Base-by-base conservation (phyloP, 2,329 filamentous ascomycete species). In the Paecilomyces variotii region DNA sequence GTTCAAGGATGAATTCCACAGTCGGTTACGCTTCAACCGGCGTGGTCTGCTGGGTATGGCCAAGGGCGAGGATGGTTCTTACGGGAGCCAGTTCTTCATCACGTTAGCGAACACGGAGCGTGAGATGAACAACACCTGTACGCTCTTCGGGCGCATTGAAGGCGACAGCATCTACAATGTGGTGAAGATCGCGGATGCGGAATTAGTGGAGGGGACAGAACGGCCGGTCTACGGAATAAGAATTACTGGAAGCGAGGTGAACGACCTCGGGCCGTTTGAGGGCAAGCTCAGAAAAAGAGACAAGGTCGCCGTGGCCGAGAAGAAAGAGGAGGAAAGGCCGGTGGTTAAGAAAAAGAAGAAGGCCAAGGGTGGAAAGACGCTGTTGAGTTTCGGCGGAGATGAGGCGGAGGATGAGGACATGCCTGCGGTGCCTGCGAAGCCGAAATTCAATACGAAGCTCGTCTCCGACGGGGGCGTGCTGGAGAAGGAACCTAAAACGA, bases 41-140 rank as follows among this genome's bases (percentile, higher is more conserved):
- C 83, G 94, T 60, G 94, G 94, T 0, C 77, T 97, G 66, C 76
- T 99, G 66, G 94, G 90, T n/a, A 97, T 97, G 91, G 94, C 94
- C 28, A 97, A 97, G 74, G 76, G 74, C 49, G 75, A 77, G 56
- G 76, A 77, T 61, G 87, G 91, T 53, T 89, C 89, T 57, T 97
- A 97, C 76, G 90, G 91, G 34, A 96, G 91, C 73, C 94, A 99
- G 74, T 97, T 97, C 80, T 99, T 99, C 78, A 87, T 99, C 61
- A 97, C 94, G 0, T 77, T 99, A 56, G 91, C 86, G 62, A 80
- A 80, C 57, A 91, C 88, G 70, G 81, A 92, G 26, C 87, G 91
- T 27, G 91, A 97, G 78, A 74, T 99, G 68, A 90, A 88, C 65
- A 89, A 88, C 56, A 90, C 90, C 76, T 97, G 97, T 73, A 97